These are phyloP conservation scores for Clohesyomyces aquaticus DNA, from an alignment of 495 filamentous ascomycete species.

Conservation along the genomic window DNA sequence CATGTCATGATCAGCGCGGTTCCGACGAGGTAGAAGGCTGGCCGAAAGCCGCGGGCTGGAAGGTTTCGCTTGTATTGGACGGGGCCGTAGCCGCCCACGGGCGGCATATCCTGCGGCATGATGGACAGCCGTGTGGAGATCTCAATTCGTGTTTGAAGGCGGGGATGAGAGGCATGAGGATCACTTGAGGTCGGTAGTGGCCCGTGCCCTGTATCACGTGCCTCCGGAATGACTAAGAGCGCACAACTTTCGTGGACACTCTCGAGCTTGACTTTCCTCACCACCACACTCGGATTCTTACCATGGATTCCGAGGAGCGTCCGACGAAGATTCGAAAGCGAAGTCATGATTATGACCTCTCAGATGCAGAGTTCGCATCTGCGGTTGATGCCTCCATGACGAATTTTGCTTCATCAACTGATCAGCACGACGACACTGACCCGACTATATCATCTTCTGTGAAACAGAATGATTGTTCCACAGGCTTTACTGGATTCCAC, in stretches of 20 bases:
- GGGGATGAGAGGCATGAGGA: constrained; percentile 21
- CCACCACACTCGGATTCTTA: not conserved
- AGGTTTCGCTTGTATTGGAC: constrained; percentile 99
- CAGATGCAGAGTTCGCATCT: constrained; percentile 5
- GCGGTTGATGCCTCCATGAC: not conserved
- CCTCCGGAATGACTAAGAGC: constrained; percentile 10
- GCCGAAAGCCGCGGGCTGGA: constrained; percentile 88
- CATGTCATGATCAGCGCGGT: constrained; percentile 78
- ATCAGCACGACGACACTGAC: not conserved
- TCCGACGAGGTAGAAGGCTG: constrained; percentile 71
- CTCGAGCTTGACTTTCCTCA: not conserved
- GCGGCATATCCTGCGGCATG: constrained; percentile 91
- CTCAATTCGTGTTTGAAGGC: constrained; percentile 20
- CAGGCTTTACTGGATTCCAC: no score
- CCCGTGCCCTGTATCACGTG: constrained; percentile 10
- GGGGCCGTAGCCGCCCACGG: constrained; percentile 87
- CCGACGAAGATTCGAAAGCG: constrained; percentile 59
- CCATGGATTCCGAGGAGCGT: constrained; percentile 61
- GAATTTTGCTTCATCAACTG: not conserved
- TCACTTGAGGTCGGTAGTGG: constrained; percentile 1
- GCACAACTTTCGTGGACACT: constrained; percentile 7
- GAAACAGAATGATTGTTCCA: no score
- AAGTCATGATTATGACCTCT: constrained; percentile 38
- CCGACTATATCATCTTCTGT: not conserved
- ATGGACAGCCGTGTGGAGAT: constrained; percentile 42